Base-by-base conservation (phyloP, 805 yeast genomes). In the Blastobotrys americana region DNA sequence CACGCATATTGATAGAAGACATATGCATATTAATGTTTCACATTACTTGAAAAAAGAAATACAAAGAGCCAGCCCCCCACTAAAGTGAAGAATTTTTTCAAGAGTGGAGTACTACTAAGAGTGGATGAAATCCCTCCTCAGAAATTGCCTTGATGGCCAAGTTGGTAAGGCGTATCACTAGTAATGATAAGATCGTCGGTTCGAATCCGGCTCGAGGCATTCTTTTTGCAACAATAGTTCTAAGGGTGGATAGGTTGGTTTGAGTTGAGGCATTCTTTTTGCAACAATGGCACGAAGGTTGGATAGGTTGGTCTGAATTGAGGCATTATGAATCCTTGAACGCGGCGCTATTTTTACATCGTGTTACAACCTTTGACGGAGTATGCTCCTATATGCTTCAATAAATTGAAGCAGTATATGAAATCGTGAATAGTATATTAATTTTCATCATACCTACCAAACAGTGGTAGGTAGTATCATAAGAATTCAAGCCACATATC, bases 131-230 rank as follows among this genome's bases (percentile, higher is more conserved):
- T n/a, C n/a, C n/a, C n/a, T 25, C 13, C 13, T 25, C 10, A 25
- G 31, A 37, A 8, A 48, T n/a, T n/a, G 74, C 76, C 73, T 71
- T 68, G 72, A 72, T 72, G 77, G 77, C 77, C 77, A 72, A 73
- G 76, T 70, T 77, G 85, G 85, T 80, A 78, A 81, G 83, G 86
- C 85, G 85, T 78, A 79, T 80, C 85, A 80, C 85, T 80, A 78
- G 85, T 80, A 80, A 80, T 80, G 85, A 80, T 78, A 79, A 78
- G 84, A 80, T 79, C 85, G 78, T 80, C 82, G 76, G 82, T 77
- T 77, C 82, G 72, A 77, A 68, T 77, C 82, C 76, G 82, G 77
- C 74, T 76, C 76, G 77, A 71, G 78, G 80, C 80, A 75, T 37
- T 48, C 54, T 58, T 60, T 63, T 61, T 61, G 55, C 54, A 55